Percentiles rank a stretch among this genome's conserved stretches.
phyloP scores from a whole-genome alignment of 768 basidiomycete species.

The Suillus brevipes region DNA sequence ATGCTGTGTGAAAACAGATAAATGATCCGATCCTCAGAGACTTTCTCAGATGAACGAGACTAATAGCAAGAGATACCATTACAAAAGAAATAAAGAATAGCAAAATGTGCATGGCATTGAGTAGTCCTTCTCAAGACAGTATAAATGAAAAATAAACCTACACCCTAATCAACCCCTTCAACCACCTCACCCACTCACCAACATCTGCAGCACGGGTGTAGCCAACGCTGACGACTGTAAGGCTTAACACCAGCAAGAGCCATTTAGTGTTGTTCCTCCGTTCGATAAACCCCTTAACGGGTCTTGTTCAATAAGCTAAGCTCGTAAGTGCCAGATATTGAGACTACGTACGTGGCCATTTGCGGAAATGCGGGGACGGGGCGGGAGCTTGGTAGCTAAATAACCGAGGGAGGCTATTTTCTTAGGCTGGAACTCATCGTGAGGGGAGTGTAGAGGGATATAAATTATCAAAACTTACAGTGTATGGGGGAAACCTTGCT shows the following conservation, averaged over 20 bases:
- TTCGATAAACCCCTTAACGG: slow-evolving; percentile 1
- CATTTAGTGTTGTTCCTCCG: slow-evolving; percentile 4
- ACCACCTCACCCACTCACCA: slow-evolving; percentile 1
- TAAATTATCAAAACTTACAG: slow-evolving; percentile 16
- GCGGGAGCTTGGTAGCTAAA: slow-evolving; percentile 21
- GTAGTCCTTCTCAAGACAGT: background rate
- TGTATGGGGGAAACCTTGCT: slow-evolving; percentile 32
- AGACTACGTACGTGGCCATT: slow-evolving; percentile 12
- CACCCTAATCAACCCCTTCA: slow-evolving; percentile 6
- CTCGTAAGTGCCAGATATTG: background rate
- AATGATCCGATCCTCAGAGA: background rate
- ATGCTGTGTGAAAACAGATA: no score
- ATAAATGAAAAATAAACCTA: background rate
- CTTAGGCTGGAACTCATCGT: slow-evolving; percentile 17
- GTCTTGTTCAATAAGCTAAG: slow-evolving; percentile 19
- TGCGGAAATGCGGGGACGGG: slow-evolving; percentile 17
- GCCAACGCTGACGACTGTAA: slow-evolving; percentile 13
- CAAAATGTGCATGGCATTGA: background rate
- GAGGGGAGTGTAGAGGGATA: background rate
- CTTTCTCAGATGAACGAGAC: background rate
- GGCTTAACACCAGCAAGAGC: slow-evolving; percentile 7
- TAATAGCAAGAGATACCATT: background rate
- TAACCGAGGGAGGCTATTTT: slow-evolving; percentile 26
- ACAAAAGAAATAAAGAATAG: background rate
- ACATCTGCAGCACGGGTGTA: slow-evolving; percentile 8